Conservation (phyloP, 805 yeast species). For the Clavispora santaluciae region DNA sequence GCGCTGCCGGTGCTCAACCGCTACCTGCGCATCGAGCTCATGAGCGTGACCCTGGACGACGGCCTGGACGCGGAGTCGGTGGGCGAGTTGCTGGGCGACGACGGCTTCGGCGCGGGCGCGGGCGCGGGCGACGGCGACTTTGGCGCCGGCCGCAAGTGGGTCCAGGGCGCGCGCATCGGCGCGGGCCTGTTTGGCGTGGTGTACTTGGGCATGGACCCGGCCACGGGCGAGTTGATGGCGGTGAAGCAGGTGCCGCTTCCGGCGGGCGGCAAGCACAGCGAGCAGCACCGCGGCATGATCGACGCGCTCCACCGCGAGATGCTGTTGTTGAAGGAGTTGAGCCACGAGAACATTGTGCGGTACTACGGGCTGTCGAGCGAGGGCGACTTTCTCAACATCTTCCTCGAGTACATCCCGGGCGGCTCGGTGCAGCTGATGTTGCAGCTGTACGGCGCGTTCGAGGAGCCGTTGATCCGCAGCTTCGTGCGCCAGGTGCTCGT, state of each 20-base stretch:
- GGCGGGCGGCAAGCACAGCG: conserved; percentile 26
- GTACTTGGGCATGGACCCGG: conserved; percentile 83
- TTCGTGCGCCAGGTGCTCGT: conserved; percentile 71
- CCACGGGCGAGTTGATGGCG: conserved; percentile 95
- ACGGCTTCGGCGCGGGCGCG: neutral
- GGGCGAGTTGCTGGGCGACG: conserved; percentile 1
- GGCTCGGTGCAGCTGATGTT: conserved; percentile 60
- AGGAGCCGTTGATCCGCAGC: conserved; percentile 67
- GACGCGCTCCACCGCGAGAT: conserved; percentile 83
- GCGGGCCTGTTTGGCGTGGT: conserved; percentile 95
- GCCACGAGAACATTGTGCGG: conserved; percentile 89
- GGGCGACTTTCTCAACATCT: conserved; percentile 68
- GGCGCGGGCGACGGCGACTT: conserved; percentile 3
- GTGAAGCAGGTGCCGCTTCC: conserved; percentile 88
- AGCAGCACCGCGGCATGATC: conserved; percentile 48
- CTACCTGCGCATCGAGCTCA: conserved; percentile 42
- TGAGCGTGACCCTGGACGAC: conserved; percentile 13
- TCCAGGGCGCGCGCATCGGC: conserved; percentile 89
- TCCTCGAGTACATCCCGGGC: conserved; percentile 44
- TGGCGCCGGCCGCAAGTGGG: conserved; percentile 52
- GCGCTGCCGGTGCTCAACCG: conserved; percentile 21
- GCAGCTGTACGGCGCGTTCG: conserved; percentile 71
- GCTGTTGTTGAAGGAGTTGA: conserved; percentile 65
- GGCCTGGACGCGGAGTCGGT: conserved; percentile 9
- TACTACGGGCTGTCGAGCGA: conserved; percentile 86